These are phyloP conservation scores for Cardamine resedifolia DNA, from an alignment of 345 rosid genomes.

Conservation along the genomic window DNA sequence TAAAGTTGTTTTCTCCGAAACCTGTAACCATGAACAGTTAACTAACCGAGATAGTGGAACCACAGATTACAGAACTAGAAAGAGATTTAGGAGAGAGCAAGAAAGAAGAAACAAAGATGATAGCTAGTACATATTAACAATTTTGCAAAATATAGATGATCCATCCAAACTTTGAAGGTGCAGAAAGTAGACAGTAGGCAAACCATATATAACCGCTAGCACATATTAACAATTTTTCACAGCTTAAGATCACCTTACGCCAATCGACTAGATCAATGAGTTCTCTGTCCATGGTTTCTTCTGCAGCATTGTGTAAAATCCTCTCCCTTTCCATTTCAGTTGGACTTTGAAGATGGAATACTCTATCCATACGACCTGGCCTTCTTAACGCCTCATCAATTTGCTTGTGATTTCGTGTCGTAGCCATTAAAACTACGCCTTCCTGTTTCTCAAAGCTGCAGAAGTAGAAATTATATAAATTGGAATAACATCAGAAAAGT, in stretches of 20 bases:
- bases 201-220: neutral
- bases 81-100: slow-evolving; percentile 16
- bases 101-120: slow-evolving; percentile 2
- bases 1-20: slow-evolving; percentile 85
- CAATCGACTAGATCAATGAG: slow-evolving; percentile 80
- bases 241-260: slow-evolving; percentile 63
- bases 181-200: neutral
- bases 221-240: slow-evolving; percentile 2
- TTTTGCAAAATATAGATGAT: slow-evolving; percentile 4
- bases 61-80: slow-evolving; percentile 12
- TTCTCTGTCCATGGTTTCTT: slow-evolving; percentile 83
- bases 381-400: slow-evolving; percentile 89
- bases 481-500: slow-evolving; percentile 7
- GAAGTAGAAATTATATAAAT: slow-evolving; percentile 10
- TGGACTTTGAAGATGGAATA: slow-evolving; percentile 87
- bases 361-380: slow-evolving; percentile 97
- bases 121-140: slow-evolving; percentile 8
- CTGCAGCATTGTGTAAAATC: slow-evolving; percentile 69
- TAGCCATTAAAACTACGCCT: slow-evolving; percentile 98
- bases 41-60: slow-evolving; percentile 30
- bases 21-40: slow-evolving; percentile 50
- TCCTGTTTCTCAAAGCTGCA: slow-evolving; percentile 95
- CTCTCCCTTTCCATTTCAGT: slow-evolving; percentile 90
- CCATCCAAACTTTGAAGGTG: slow-evolving; percentile 2
- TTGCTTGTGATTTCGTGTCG: slow-evolving; percentile 84